Conservation (phyloP, 768 basidiomycete genomes). For the Clathrus columnatus region DNA sequence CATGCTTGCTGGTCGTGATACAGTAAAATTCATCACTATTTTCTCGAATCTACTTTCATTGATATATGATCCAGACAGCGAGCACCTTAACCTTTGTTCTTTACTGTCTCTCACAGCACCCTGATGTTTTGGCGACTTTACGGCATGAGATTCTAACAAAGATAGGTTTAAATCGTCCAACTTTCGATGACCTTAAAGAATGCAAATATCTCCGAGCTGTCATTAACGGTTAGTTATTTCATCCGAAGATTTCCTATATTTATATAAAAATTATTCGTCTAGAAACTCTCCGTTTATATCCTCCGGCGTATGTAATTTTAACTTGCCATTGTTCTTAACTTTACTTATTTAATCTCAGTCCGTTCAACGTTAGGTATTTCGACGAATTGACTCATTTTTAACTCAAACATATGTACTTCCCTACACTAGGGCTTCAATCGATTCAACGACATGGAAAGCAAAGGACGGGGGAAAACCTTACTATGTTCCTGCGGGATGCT, state of each 20-base stretch:
- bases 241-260: background rate
- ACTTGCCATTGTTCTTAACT: background rate
- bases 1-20: slow-evolving; percentile 7
- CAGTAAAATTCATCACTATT: background rate
- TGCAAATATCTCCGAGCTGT: slow-evolving; percentile 43
- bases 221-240: slow-evolving; percentile 40
- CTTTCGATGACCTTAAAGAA: slow-evolving; percentile 22
- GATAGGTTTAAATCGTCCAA: slow-evolving; percentile 2
- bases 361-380: slow-evolving; percentile 1
- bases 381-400: background rate
- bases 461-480: slow-evolving; percentile 6
- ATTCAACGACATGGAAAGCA: slow-evolving; percentile 1
- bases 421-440: background rate
- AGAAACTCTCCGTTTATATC: background rate
- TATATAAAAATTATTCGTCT: background rate
- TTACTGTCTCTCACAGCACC: slow-evolving; percentile 40
- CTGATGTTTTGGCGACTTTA: slow-evolving; percentile 29
- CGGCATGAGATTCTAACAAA: slow-evolving; percentile 34
- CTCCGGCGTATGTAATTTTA: background rate
- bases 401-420: background rate
- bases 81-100: slow-evolving; percentile 34
- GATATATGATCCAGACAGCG: slow-evolving; percentile 28
- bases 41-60: background rate
- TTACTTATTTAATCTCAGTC: background rate
- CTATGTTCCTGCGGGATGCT: background rate